Percentiles rank a stretch among this genome's conserved stretches.
These are phyloP conservation scores for Zoysia japonica DNA, from an alignment of 176 grass and related monocot genomes.

Conservation along the genomic window DNA sequence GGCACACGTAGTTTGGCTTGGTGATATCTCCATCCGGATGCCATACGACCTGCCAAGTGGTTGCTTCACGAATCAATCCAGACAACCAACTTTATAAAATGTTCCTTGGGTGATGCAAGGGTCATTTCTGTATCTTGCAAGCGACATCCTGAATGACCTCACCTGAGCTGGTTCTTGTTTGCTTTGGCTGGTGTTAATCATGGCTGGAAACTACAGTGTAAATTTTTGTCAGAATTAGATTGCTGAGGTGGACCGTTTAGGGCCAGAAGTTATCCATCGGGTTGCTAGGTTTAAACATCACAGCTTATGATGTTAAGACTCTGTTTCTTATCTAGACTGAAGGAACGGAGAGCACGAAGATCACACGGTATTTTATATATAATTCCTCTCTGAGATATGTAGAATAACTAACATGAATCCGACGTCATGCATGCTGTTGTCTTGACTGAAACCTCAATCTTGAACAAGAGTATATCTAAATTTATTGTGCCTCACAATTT, in stretches of 20 bases:
- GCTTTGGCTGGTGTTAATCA: background rate
- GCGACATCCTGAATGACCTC: background rate
- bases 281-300: background rate
- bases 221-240: background rate
- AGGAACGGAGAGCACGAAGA: background rate
- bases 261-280: background rate
- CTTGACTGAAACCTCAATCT: background rate
- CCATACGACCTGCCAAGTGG: background rate
- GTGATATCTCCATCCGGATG: background rate
- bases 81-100: background rate
- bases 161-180: background rate
- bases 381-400: too few species aligned
- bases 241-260: background rate
- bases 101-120: slow-evolving; percentile 15
- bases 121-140: background rate
- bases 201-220: background rate
- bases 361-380: too few species aligned
- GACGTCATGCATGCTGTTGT: background rate
- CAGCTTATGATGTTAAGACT: background rate
- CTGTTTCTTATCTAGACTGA: background rate
- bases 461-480: too few species aligned
- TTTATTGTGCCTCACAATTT: too few species aligned
- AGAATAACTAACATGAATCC: background rate
- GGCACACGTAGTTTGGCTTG: background rate
- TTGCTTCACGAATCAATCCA: background rate